Percentiles rank a stretch among this genome's conserved stretches.
Evolutionary conservation across 805 yeast species (phyloP).

Genomic region (Ogataea corticis): DNA sequence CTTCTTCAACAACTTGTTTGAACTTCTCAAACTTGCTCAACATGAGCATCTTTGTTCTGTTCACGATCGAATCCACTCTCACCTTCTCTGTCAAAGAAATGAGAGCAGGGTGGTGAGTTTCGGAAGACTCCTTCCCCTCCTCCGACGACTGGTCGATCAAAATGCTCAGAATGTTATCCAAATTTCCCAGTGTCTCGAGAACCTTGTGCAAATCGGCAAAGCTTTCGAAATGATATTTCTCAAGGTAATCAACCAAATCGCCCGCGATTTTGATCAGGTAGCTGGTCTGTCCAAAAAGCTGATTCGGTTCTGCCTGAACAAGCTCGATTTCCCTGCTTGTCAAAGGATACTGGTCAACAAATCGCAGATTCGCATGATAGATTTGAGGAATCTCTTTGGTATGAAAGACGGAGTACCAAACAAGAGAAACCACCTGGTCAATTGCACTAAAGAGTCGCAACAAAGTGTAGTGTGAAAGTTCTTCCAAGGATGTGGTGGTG

Average conservation of each 20-base stretch:
- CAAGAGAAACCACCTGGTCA: constrained; percentile 48
- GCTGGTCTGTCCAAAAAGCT: constrained; percentile 58
- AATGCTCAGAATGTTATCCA: constrained; percentile 34
- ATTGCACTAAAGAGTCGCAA: constrained; percentile 45
- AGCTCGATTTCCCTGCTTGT: constrained; percentile 11
- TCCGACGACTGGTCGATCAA: constrained; percentile 28
- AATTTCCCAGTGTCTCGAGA: constrained; percentile 24
- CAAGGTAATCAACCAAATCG: constrained; percentile 62
- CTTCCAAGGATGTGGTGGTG: constrained; percentile 2
- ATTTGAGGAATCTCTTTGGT: constrained; percentile 31
- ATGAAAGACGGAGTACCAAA: constrained; percentile 59
- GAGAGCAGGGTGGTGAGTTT: constrained; percentile 28
- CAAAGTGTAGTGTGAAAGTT: constrained; percentile 21
- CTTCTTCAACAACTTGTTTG: constrained; percentile 12
- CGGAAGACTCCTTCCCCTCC: constrained; percentile 8
- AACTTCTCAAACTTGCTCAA: constrained; percentile 33
- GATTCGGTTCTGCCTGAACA: constrained; percentile 16
- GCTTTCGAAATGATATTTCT: constrained; percentile 34
- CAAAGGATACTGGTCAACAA: background rate
- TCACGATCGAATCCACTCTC: constrained; percentile 34
- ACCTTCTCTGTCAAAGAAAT: constrained; percentile 37
- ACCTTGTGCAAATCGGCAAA: constrained; percentile 26
- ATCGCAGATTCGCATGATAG: constrained; percentile 25
- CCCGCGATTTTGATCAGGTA: constrained; percentile 65
- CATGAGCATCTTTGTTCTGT: constrained; percentile 32